Conservation (phyloP, 805 yeast species). For the Pichia cabralensis region DNA sequence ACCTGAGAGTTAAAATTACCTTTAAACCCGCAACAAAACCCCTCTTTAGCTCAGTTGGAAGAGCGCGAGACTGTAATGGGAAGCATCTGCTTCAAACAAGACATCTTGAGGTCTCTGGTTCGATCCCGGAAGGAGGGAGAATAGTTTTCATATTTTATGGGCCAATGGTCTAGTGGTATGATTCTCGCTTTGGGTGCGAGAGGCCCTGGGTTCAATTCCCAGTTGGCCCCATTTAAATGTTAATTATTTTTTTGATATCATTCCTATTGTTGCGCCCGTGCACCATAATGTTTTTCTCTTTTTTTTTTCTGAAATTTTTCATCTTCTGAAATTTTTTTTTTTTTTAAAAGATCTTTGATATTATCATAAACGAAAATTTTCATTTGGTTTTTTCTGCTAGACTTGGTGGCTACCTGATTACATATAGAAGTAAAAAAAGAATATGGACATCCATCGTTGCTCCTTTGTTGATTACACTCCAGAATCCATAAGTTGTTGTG, state of each 20-base stretch:
- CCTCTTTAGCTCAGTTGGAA: constrained; percentile 18
- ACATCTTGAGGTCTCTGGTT: constrained; percentile 14
- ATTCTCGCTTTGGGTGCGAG: constrained; percentile 48
- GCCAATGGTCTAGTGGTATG: constrained; percentile 45
- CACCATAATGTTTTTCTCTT: neutral
- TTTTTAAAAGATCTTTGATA: neutral
- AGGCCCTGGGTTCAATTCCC: constrained; percentile 51
- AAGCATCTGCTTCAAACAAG: neutral
- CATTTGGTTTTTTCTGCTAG: too few relatives aligned
- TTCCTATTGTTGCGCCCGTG: too few relatives aligned
- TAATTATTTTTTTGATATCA: neutral
- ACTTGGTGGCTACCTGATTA: too few relatives aligned
- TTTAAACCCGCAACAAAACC: too few relatives aligned
- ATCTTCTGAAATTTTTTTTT: neutral
- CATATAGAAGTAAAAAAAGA: too few relatives aligned
- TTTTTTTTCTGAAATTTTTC: neutral
- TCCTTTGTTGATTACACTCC: constrained; percentile 86
- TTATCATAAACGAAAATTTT: neutral
- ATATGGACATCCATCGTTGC: constrained; percentile 79
- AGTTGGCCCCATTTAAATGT: constrained; percentile 22
- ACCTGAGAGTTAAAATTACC: too few relatives aligned
- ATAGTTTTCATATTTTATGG: constrained; percentile 2
- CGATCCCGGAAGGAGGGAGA: constrained; percentile 12
- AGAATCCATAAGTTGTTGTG: constrained; percentile 70
- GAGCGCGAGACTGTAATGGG: constrained; percentile 16